Conservation (phyloP, 2,329 filamentous ascomycete species). For the Scytalidium lignicola region DNA sequence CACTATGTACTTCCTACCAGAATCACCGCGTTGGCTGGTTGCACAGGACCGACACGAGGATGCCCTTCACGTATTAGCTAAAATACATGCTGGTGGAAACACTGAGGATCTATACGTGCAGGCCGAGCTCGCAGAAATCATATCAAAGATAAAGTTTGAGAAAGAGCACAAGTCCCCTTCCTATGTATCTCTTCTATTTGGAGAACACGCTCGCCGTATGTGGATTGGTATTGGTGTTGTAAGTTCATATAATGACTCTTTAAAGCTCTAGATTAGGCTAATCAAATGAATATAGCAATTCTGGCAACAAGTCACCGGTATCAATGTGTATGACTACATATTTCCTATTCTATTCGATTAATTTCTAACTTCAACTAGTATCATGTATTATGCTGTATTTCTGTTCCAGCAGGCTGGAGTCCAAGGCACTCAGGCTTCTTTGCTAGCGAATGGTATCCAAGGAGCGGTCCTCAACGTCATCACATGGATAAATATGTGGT, state of each 20-base stretch:
- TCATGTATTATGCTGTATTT: conserved; percentile 28
- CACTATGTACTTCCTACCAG: conserved; percentile 43
- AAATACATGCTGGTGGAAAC: conserved; percentile 45
- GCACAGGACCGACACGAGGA: conserved; percentile 50
- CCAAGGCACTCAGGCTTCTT: conserved; percentile 14
- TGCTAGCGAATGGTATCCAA: conserved; percentile 26
- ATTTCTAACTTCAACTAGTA: conserved; percentile 7
- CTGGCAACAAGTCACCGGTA: conserved; percentile 19
- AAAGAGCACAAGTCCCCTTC: conserved; percentile 7
- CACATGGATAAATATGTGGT: conserved; percentile 25
- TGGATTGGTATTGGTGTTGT: conserved; percentile 22
- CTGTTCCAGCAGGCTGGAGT: conserved; percentile 27
- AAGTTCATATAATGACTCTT: conserved; percentile 1
- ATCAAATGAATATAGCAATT: conserved; percentile 13
- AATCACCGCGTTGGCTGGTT: conserved; percentile 51
- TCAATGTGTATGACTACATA: conserved; percentile 15
- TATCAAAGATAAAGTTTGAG: not conserved
- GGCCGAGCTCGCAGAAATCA: conserved; percentile 2
- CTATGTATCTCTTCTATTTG: conserved; percentile 15
- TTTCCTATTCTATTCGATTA: not conserved
- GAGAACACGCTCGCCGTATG: conserved; percentile 14
- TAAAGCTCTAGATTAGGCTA: not conserved
- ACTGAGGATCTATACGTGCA: conserved; percentile 2
- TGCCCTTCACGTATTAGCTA: conserved; percentile 46
- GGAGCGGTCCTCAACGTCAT: conserved; percentile 26